Percentiles rank a stretch among this genome's conserved stretches.
Evolutionary conservation across 257 asterid genomes (phyloP).

Genomic region (Leonotis leonurus): DNA sequence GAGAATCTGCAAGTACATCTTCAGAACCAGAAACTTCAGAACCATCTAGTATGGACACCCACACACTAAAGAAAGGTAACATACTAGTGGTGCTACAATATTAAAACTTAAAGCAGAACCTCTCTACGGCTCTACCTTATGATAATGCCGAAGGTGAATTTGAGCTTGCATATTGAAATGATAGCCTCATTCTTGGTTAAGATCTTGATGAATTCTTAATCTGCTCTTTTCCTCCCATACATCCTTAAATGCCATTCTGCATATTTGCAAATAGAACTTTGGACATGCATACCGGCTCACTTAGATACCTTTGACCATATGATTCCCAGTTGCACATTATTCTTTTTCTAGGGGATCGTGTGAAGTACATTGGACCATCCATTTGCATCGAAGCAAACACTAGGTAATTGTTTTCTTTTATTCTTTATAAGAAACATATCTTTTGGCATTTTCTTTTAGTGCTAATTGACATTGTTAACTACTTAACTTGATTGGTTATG

Average conservation of each 20-base stretch:
- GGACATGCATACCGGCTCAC: background rate
- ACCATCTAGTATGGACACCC: conserved; percentile 39
- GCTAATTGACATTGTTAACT: conserved; percentile 1
- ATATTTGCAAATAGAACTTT: background rate
- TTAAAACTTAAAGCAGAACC: background rate
- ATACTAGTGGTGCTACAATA: background rate
- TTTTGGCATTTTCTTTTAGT: background rate
- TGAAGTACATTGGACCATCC: conserved; percentile 78
- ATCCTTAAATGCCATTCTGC: background rate
- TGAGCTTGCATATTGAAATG: conserved; percentile 1
- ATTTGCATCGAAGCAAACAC: conserved; percentile 50
- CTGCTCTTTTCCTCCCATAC: background rate
- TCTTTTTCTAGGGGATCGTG: conserved; percentile 76
- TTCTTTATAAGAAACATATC: conserved; percentile 4
- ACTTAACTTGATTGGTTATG: conserved; percentile 11
- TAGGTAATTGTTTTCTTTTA: conserved; percentile 42
- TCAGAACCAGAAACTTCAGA: conserved; percentile 42
- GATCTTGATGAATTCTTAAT: background rate
- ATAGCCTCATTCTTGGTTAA: background rate
- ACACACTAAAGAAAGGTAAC: conserved; percentile 70
- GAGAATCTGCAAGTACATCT: conserved; percentile 60
- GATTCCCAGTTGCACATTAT: conserved; percentile 17
- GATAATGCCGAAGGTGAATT: too few relatives aligned
- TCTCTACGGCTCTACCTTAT: too few relatives aligned
- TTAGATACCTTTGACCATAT: conserved; percentile 8